These are phyloP conservation scores for Domatiomyces globalis DNA, from an alignment of 2,329 filamentous ascomycete species.

Conservation along the genomic window DNA sequence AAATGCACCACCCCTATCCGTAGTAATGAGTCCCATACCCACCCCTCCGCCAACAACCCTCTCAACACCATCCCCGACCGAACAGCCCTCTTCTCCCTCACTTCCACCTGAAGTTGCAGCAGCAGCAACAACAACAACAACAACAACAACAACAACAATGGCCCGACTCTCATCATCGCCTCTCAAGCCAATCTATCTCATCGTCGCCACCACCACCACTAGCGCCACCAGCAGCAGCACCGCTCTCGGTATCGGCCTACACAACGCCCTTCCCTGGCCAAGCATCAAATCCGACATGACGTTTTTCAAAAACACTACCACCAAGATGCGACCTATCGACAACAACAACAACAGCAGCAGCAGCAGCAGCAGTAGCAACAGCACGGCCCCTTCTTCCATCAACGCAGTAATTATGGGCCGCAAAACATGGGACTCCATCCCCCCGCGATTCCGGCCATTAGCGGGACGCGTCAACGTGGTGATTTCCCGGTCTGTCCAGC, in stretches of 20 bases:
- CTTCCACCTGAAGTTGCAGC: slow-evolving; percentile 1
- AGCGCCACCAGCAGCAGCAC: slow-evolving; percentile 52
- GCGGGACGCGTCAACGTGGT: slow-evolving; percentile 70
- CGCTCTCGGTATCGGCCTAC: slow-evolving; percentile 68
- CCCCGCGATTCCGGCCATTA: slow-evolving; percentile 61
- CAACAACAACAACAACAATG: neutral
- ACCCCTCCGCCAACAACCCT: slow-evolving; percentile 15
- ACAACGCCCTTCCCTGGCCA: slow-evolving; percentile 74
- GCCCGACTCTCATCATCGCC: slow-evolving; percentile 1
- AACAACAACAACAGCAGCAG: slow-evolving; percentile 18
- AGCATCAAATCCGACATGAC: slow-evolving; percentile 82
- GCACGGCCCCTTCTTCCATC: slow-evolving; percentile 1
- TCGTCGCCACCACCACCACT: slow-evolving; percentile 45
- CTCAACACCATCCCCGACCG: slow-evolving; percentile 16
- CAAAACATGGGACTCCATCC: slow-evolving; percentile 91
- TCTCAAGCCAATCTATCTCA: slow-evolving; percentile 17
- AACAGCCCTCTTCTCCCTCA: slow-evolving; percentile 4
- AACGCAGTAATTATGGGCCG: slow-evolving; percentile 94
- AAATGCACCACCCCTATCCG: neutral
- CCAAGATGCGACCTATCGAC: slow-evolving; percentile 23
- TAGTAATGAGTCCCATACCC: slow-evolving; percentile 9
- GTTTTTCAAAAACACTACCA: slow-evolving; percentile 86
- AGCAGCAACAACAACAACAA: neutral
- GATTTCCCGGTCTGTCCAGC: slow-evolving; percentile 29
- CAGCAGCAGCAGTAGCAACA: slow-evolving; percentile 21